These are phyloP conservation scores for Senecio squalidus DNA, from an alignment of 140 eudicot genomes.

Conservation along the genomic window DNA sequence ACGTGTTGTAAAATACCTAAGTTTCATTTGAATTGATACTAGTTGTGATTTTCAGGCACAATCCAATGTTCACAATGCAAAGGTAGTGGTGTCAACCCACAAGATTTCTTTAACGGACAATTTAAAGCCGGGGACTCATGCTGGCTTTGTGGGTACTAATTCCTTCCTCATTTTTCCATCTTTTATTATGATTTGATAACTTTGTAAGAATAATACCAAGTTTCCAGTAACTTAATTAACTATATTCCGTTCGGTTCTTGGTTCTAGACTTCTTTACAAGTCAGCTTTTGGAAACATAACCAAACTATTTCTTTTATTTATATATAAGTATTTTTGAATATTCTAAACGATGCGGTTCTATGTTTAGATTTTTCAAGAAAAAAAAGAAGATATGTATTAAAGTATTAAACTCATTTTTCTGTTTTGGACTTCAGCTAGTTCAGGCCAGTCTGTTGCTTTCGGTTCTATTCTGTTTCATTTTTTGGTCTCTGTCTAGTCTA, in stretches of 20 bases:
- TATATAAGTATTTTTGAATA: no score
- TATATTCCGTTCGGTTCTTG: neutral
- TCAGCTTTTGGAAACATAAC: no score
- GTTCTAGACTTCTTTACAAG: neutral
- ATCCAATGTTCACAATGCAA: slow-evolving; percentile 55
- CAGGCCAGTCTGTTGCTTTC: no score
- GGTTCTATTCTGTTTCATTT: no score
- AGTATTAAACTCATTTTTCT: no score
- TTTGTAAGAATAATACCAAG: no score
- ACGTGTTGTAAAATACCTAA: neutral
- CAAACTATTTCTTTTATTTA: no score
- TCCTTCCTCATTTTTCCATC: neutral
- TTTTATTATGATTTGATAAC: no score
- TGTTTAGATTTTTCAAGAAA: no score
- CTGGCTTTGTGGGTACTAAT: slow-evolving; percentile 64
- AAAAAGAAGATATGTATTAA: no score
- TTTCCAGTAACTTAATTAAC: no score
- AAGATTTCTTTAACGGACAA: slow-evolving; percentile 56
- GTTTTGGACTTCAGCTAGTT: neutral
- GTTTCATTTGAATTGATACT: neutral
- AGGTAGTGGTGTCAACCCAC: slow-evolving; percentile 47
- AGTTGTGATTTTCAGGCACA: slow-evolving; percentile 33
- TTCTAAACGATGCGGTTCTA: no score
- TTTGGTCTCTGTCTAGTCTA: neutral
- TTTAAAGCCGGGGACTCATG: slow-evolving; percentile 61